A percentile compares a stretch with the other conserved stretches of the same genome.
phyloP scores from a whole-genome alignment of 257 asterid genomes.

The Echites panduratus region DNA sequence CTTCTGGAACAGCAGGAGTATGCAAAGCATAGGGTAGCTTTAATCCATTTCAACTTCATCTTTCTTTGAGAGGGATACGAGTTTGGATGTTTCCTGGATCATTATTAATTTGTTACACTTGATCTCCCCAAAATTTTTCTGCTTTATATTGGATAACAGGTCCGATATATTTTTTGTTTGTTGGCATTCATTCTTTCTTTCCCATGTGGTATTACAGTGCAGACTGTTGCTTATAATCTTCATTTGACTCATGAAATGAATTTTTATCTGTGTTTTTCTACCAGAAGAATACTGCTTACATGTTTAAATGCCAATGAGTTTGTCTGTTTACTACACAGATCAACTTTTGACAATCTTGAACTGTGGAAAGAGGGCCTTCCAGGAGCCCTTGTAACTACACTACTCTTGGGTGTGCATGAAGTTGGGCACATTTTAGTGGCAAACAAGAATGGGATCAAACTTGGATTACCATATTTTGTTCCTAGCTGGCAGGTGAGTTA shows the following conservation, averaged over 20 bases:
- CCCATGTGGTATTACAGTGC: neutral
- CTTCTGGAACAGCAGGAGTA: neutral
- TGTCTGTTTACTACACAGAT: slow-evolving; percentile 43
- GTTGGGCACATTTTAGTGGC: slow-evolving; percentile 70
- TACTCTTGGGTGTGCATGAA: slow-evolving; percentile 77
- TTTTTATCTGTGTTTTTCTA: neutral
- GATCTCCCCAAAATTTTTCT: neutral
- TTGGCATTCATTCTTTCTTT: neutral
- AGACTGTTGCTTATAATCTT: neutral
- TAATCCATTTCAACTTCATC: neutral
- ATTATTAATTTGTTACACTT: neutral
- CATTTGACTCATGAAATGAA: neutral
- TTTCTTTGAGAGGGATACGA: neutral
- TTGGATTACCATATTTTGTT: slow-evolving; percentile 87
- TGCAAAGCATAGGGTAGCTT: neutral
- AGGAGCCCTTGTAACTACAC: slow-evolving; percentile 88
- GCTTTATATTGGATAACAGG: neutral
- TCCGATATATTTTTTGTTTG: neutral
- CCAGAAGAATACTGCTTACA: neutral
- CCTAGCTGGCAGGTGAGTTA: slow-evolving; percentile 94
- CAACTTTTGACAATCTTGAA: slow-evolving; percentile 60
- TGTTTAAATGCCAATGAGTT: neutral
- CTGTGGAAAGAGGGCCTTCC: slow-evolving; percentile 77
- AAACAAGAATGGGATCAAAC: slow-evolving; percentile 62
- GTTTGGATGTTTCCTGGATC: neutral